Evolutionary conservation across 2,329 filamentous ascomycete genomes (phyloP), one percentile per base, ranked within the genome.

Genomic region (Ceratocystis variospora): DNA sequence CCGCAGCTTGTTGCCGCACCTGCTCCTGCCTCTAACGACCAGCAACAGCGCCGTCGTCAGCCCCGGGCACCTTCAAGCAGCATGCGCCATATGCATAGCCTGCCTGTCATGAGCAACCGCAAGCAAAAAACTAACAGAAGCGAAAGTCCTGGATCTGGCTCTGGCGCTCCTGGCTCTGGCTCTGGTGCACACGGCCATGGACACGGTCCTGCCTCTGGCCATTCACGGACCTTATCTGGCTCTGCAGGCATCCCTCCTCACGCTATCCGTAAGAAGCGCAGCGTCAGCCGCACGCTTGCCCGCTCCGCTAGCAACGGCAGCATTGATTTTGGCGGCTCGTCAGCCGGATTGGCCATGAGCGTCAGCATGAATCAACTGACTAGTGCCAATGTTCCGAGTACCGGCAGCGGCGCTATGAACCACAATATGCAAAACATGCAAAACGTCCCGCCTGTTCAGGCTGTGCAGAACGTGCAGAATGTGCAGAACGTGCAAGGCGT

Each of bases 51-150:
- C 28, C 55, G 57, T 41, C 37, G 19, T 5, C 53, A 48, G 55
- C 64, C 64, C 1, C 57, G 64, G 12, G 64, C 64, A 5, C 55
- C 31, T 12, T 66, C 64, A 5, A 66, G 55, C 44, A 50, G 64
- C n/a, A 66, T 62, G 55, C 64, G 64, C 41, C 41, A 62, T 12
- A 46, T 61, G 25, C 37, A n/a, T 28, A 61, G 55, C 55, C 19
- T 19, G 19, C 41, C 44, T 5, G 17, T 31, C 37, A n/a, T 66
- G n/a, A 19, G 19, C 37, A 55, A 10, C 28, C 17, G 19, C 28
- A 28, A 33, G 41, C 46, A 22, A 5, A 19, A 6, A 6, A 44
- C 15, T 17, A 28, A 17, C 37, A 19, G 61, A 1, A 57, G 53
- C 28, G 53, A 57, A 15, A 57, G 53, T 12, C 53, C 53, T 4